These are phyloP conservation scores for Phytophthora pistaciae DNA, from an alignment of 352 stramenopile genomes.

Conservation along the genomic window DNA sequence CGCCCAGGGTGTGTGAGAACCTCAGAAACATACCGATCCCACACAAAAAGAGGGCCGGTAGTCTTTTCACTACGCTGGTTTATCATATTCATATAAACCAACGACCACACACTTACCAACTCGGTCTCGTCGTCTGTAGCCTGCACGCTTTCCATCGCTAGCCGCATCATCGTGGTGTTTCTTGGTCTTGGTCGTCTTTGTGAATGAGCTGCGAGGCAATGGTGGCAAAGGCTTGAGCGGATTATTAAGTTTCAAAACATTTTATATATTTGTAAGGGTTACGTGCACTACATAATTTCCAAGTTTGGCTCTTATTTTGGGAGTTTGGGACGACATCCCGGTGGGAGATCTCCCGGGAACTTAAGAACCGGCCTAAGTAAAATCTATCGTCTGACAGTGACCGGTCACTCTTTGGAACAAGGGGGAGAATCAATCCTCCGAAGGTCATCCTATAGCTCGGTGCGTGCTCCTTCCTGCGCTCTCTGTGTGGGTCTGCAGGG, in stretches of 20 bases:
- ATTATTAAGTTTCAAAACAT: background rate
- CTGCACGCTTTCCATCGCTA: background rate
- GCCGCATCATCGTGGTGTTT: background rate
- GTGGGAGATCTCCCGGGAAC: background rate
- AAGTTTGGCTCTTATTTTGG: background rate
- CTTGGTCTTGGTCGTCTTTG: background rate
- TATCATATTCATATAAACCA: background rate
- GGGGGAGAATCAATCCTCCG: background rate
- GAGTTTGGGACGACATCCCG: background rate
- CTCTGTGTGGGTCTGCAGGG: background rate
- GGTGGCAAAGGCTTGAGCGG: background rate
- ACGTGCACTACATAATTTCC: background rate
- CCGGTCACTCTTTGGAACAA: slow-evolving; percentile 2
- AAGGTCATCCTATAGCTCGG: background rate
- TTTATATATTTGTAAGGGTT: background rate
- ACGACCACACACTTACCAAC: background rate
- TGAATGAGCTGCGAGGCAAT: background rate
- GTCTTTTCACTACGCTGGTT: background rate
- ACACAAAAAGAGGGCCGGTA: background rate
- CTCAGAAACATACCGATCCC: background rate
- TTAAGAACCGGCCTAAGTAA: background rate
- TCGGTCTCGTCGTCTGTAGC: background rate
- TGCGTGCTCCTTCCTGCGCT: slow-evolving; percentile 2
- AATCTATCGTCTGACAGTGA: background rate
- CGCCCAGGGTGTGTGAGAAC: background rate